phyloP scores from a whole-genome alignment of 192 early-diverging fungal species.

The Mortierella alpina region DNA sequence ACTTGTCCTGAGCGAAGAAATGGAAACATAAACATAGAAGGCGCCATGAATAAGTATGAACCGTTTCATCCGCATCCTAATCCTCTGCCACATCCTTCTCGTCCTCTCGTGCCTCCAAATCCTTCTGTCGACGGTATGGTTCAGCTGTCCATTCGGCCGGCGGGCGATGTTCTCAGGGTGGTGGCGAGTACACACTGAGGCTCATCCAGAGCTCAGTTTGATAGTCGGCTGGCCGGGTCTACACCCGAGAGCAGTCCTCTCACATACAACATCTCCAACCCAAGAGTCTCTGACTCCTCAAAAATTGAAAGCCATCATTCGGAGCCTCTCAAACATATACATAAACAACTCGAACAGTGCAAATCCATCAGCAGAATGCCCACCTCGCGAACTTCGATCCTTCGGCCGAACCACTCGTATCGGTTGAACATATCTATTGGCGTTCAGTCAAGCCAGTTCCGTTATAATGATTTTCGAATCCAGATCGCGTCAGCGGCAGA shows the following conservation, averaged over 20 bases:
- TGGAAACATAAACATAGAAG: conserved; percentile 6
- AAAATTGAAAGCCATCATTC: background rate
- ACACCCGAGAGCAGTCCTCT: no score
- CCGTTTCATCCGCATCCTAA: background rate
- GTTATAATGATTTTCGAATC: background rate
- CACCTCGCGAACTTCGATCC: conserved; percentile 87
- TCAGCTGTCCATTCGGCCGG: no score
- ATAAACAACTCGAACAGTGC: background rate
- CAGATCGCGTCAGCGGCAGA: background rate
- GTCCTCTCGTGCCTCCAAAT: no score
- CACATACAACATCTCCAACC: no score
- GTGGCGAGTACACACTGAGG: no score
- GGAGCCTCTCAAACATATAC: background rate
- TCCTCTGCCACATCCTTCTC: no score
- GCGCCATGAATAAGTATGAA: conserved; percentile 5
- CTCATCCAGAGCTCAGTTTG: no score
- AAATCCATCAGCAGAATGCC: conserved; percentile 18
- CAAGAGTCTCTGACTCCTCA: no score
- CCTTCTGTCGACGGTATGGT: no score
- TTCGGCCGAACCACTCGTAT: conserved; percentile 80
- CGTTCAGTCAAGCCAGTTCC: background rate
- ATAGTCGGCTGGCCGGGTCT: no score
- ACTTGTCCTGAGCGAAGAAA: conserved; percentile 34
- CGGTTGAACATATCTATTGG: conserved; percentile 80
- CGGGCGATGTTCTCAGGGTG: no score